phyloP scores from a whole-genome alignment of 805 yeast genomes.

The Starmerella asiatica region DNA sequence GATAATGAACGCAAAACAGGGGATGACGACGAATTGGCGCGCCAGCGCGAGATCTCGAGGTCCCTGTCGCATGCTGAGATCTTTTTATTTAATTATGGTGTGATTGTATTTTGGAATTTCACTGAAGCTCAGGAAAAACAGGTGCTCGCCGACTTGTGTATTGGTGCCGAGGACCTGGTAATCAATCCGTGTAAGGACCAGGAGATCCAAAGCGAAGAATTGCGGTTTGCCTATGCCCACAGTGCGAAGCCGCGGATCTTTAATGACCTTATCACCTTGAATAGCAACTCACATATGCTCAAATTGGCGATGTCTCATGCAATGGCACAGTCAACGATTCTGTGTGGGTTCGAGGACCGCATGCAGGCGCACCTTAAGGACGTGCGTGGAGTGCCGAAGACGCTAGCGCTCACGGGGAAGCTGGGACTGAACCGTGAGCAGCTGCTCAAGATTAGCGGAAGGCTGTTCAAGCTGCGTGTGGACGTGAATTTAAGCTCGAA shows the following conservation, averaged over 20 bases:
- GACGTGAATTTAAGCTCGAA: constrained; percentile 87
- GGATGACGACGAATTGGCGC: background rate
- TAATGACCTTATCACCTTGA: constrained; percentile 84
- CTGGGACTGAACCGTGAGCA: constrained; percentile 76
- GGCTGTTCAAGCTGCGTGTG: constrained; percentile 74
- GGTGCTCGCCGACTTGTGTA: constrained; percentile 79
- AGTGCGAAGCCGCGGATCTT: constrained; percentile 38
- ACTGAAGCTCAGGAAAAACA: constrained; percentile 87
- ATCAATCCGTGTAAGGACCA: constrained; percentile 63
- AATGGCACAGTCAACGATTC: constrained; percentile 87
- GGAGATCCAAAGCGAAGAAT: constrained; percentile 86
- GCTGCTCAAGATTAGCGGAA: constrained; percentile 75
- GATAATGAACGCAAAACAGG: background rate
- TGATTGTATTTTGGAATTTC: constrained; percentile 96
- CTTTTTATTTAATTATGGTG: constrained; percentile 83
- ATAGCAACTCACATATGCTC: constrained; percentile 84
- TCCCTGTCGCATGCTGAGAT: constrained; percentile 55
- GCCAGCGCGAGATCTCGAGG: constrained; percentile 24
- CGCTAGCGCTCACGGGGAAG: constrained; percentile 79
- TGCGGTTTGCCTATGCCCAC: constrained; percentile 53
- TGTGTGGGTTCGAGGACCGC: constrained; percentile 80
- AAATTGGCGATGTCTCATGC: constrained; percentile 92
- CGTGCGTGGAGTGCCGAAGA: constrained; percentile 78
- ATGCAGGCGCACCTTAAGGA: constrained; percentile 73
- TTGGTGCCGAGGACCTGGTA: constrained; percentile 42